Conservation (phyloP, 1,139 yeast genomes). For the Hansenula anomala region DNA sequence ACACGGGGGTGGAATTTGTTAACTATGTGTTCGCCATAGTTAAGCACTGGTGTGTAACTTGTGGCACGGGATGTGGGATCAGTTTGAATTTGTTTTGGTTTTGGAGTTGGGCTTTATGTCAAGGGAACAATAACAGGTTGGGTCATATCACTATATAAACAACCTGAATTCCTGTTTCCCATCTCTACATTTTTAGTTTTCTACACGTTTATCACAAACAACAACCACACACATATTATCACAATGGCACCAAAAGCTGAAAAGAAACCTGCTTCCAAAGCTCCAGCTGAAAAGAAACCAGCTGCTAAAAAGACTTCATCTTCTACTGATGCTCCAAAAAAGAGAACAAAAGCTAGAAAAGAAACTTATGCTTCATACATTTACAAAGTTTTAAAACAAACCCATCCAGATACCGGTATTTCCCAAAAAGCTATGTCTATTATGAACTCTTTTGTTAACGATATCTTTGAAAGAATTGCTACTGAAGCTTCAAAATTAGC, state of each 20-base stretch:
- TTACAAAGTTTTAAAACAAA: slow-evolving; percentile 97
- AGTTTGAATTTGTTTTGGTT: neutral
- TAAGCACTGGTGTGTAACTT: neutral
- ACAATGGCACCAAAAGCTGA: slow-evolving; percentile 96
- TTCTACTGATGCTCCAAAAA: slow-evolving; percentile 72
- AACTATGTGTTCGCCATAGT: slow-evolving; percentile 1
- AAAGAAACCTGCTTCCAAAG: slow-evolving; percentile 98
- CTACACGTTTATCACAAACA: neutral
- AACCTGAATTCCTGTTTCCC: neutral
- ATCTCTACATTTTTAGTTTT: neutral
- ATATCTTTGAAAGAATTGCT: slow-evolving; percentile 93
- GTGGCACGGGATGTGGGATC: neutral
- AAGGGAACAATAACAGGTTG: too few species aligned
- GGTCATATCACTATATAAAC: slow-evolving; percentile 8
- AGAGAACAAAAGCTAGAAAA: slow-evolving; percentile 96
- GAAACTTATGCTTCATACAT: slow-evolving; percentile 98
- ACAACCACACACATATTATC: too few species aligned
- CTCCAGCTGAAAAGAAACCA: slow-evolving; percentile 97
- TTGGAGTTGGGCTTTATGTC: too few species aligned
- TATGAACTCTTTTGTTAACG: slow-evolving; percentile 98
- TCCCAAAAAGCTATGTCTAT: slow-evolving; percentile 99
- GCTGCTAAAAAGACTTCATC: slow-evolving; percentile 93
- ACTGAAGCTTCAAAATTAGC: slow-evolving; percentile 98
- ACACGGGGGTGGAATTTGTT: slow-evolving; percentile 3
- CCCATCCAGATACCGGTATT: slow-evolving; percentile 99